These are phyloP conservation scores for Globisporangium takayamanum DNA, from an alignment of 352 stramenopile genomes.

Conservation along the genomic window DNA sequence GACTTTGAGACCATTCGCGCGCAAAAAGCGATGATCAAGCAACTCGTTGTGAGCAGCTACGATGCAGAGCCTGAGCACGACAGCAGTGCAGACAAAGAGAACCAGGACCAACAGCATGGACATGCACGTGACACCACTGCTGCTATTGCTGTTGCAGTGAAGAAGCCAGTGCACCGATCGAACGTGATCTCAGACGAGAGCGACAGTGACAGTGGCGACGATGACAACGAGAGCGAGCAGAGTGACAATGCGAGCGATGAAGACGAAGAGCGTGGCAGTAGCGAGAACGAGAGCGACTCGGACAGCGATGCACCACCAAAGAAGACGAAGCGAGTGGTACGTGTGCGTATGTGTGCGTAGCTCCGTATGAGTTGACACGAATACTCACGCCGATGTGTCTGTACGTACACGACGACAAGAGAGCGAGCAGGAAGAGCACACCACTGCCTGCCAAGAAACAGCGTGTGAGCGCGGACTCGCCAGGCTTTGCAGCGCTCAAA, in stretches of 20 bases:
- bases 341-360: too few species aligned
- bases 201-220: conserved; percentile 18
- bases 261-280: conserved; percentile 5
- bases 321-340: too few species aligned
- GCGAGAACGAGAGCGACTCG: conserved; percentile 12
- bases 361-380: too few species aligned
- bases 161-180: conserved; percentile 11
- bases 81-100: conserved; percentile 1
- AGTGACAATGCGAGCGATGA: conserved; percentile 18
- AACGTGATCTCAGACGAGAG: conserved; percentile 33
- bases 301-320: neutral
- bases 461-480: conserved; percentile 23
- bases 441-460: conserved; percentile 19
- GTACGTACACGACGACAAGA: conserved; percentile 5
- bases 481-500: conserved; percentile 55
- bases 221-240: conserved; percentile 6
- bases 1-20: conserved; percentile 9
- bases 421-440: conserved; percentile 13
- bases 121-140: neutral
- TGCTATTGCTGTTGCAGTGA: neutral
- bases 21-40: conserved; percentile 9
- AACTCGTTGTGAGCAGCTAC: conserved; percentile 10
- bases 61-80: conserved; percentile 7
- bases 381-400: neutral
- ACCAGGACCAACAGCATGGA: neutral